phyloP scores from a whole-genome alignment of 2,329 filamentous ascomycete species.

The Penicillium sp. region DNA sequence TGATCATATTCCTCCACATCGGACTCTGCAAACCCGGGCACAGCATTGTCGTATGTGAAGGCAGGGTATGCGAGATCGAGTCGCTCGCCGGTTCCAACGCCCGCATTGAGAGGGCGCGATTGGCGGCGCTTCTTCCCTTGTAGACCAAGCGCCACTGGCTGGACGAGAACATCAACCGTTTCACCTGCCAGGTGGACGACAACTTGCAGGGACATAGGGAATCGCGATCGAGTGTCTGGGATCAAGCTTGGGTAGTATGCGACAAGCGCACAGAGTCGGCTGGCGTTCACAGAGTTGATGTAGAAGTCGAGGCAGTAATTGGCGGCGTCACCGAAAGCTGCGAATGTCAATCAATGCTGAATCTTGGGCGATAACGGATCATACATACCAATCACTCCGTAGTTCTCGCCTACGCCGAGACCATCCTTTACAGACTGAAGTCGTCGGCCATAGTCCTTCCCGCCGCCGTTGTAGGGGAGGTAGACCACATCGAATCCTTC shows the following conservation, averaged over 20 bases:
- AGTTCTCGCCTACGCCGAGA: conserved; percentile 60
- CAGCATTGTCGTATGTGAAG: conserved; percentile 57
- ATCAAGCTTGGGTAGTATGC: conserved; percentile 65
- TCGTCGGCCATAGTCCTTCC: conserved; percentile 53
- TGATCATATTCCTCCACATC: conserved; percentile 69
- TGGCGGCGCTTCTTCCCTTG: conserved; percentile 53
- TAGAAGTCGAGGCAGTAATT: conserved; percentile 60
- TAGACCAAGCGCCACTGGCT: conserved; percentile 54
- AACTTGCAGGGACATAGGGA: conserved; percentile 46
- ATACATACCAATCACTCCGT: conserved; percentile 60
- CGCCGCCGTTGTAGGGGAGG: conserved; percentile 54
- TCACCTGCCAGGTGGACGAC: conserved; percentile 59
- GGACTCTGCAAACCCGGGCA: conserved; percentile 70
- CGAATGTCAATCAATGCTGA: background rate
- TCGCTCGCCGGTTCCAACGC: conserved; percentile 53
- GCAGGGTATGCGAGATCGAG: conserved; percentile 35
- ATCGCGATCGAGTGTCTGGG: conserved; percentile 48
- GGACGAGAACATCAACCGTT: conserved; percentile 51
- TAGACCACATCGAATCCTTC: conserved; percentile 64
- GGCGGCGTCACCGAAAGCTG: conserved; percentile 66
- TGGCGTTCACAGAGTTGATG: conserved; percentile 56
- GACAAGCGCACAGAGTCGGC: conserved; percentile 56
- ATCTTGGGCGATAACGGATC: background rate
- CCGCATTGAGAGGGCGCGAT: conserved; percentile 52
- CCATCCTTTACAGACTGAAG: conserved; percentile 55